Evolutionary conservation across 257 asterid genomes (phyloP).

Genomic region (Sherardia arvensis): DNA sequence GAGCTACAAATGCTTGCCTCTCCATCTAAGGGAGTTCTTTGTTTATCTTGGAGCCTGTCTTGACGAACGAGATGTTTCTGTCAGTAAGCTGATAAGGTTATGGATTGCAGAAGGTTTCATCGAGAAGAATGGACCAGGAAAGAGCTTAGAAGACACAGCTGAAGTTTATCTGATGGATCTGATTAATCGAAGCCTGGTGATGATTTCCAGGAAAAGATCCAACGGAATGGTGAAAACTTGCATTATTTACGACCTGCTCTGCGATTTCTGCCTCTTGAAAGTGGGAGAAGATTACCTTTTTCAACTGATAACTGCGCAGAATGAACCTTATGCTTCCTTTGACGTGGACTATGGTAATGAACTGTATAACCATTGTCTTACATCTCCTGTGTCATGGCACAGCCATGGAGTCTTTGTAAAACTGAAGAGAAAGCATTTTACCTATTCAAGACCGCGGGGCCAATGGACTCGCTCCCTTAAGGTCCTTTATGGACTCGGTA

Average conservation of each 20-base stretch:
- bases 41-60: too few relatives aligned
- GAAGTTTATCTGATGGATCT: background rate
- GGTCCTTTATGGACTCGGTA: background rate
- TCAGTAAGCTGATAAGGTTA: too few relatives aligned
- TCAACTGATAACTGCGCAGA: background rate
- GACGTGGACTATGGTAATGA: background rate
- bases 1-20: too few relatives aligned
- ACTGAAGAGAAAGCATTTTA: background rate
- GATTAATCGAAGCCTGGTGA: slow-evolving; percentile 2
- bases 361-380: background rate
- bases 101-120: too few relatives aligned
- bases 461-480: background rate
- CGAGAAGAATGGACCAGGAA: too few relatives aligned
- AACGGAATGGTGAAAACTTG: background rate
- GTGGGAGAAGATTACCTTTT: background rate
- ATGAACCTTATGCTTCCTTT: background rate
- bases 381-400: background rate
- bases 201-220: background rate
- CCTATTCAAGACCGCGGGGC: background rate
- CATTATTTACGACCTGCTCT: background rate
- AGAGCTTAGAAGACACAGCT: background rate
- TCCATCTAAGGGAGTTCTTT: too few relatives aligned
- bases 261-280: slow-evolving; percentile 1
- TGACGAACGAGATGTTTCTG: too few relatives aligned
- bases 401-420: background rate